Conservation (phyloP, 352 stramenopile genomes). For the Pseudoperonospora humuli region DNA sequence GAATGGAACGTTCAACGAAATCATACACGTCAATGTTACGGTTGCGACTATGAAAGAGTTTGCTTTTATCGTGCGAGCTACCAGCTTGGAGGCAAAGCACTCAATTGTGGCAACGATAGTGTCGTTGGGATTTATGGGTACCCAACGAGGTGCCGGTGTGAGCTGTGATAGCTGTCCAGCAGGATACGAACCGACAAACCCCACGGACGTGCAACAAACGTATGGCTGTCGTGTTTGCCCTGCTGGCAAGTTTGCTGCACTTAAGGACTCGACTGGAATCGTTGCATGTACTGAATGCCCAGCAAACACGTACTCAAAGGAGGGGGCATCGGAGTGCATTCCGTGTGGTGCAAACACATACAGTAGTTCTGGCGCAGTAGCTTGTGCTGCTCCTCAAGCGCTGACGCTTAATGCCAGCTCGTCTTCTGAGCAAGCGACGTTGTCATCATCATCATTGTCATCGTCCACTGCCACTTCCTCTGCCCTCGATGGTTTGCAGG, state of each 20-base stretch:
- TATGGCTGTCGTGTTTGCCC: constrained; percentile 49
- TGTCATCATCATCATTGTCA: constrained; percentile 19
- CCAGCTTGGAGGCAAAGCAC: constrained; percentile 30
- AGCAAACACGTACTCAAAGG: constrained; percentile 48
- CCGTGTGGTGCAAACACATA: constrained; percentile 62
- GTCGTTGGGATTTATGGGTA: constrained; percentile 45
- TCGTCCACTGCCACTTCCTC: constrained; percentile 16
- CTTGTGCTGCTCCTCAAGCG: constrained; percentile 39
- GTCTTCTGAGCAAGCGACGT: constrained; percentile 2
- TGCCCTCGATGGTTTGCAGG: constrained; percentile 20
- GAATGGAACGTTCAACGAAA: constrained; percentile 56
- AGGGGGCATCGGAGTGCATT: constrained; percentile 40
- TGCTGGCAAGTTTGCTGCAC: constrained; percentile 39
- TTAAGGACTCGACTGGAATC: constrained; percentile 25
- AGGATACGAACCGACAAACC: constrained; percentile 36
- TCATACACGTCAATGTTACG: constrained; percentile 51
- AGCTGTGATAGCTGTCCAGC: constrained; percentile 42
- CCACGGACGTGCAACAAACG: constrained; percentile 21
- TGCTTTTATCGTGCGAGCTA: constrained; percentile 47
- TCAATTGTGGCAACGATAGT: constrained; percentile 45
- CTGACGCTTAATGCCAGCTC: constrained; percentile 35
- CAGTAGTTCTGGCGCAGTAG: constrained; percentile 29
- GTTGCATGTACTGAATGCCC: constrained; percentile 45
- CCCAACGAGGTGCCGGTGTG: constrained; percentile 41
- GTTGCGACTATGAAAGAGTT: constrained; percentile 40